These are phyloP conservation scores for Suillus paluster DNA, from an alignment of 768 basidiomycete genomes.

Conservation along the genomic window DNA sequence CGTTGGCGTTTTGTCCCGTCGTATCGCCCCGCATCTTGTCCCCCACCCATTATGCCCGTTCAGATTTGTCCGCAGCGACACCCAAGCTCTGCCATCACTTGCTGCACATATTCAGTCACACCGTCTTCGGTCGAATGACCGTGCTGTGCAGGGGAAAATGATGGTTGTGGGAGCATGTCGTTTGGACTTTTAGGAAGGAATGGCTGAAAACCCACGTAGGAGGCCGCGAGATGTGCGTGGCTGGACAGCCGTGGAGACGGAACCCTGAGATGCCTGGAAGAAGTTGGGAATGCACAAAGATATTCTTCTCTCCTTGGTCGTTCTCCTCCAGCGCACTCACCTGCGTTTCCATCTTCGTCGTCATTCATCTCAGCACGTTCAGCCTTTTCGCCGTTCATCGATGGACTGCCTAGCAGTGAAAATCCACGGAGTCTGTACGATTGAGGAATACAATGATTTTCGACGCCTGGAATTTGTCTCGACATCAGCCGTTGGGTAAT, in stretches of 20 bases:
- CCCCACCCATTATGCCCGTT: constrained; percentile 92
- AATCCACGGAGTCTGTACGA: constrained; percentile 98
- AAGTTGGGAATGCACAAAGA: constrained; percentile 70
- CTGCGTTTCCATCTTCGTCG: constrained; percentile 30
- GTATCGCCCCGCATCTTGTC: constrained; percentile 72
- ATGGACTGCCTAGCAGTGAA: constrained; percentile 83
- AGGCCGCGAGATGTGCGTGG: constrained; percentile 83
- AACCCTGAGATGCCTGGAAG: constrained; percentile 83
- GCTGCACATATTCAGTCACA: constrained; percentile 93
- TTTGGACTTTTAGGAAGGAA: constrained; percentile 33
- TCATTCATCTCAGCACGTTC: constrained; percentile 25
- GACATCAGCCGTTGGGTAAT: no score
- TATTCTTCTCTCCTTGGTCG: constrained; percentile 37
- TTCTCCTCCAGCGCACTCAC: constrained; percentile 29
- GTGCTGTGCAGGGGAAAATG: constrained; percentile 90
- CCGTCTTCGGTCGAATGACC: constrained; percentile 98
- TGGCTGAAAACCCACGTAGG: constrained; percentile 76
- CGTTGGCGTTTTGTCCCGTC: constrained; percentile 21
- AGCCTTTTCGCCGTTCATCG: constrained; percentile 55
- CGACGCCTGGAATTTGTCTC: no score
- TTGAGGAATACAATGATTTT: constrained; percentile 96
- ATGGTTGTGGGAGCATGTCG: constrained; percentile 49
- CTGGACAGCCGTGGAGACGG: constrained; percentile 91
- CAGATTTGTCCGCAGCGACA: constrained; percentile 82
- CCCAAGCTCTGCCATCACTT: constrained; percentile 84